Percentiles rank a stretch among this genome's conserved stretches.
These are phyloP conservation scores for Crataegus laevigata DNA, from an alignment of 306 rosid genomes.

Conservation along the genomic window DNA sequence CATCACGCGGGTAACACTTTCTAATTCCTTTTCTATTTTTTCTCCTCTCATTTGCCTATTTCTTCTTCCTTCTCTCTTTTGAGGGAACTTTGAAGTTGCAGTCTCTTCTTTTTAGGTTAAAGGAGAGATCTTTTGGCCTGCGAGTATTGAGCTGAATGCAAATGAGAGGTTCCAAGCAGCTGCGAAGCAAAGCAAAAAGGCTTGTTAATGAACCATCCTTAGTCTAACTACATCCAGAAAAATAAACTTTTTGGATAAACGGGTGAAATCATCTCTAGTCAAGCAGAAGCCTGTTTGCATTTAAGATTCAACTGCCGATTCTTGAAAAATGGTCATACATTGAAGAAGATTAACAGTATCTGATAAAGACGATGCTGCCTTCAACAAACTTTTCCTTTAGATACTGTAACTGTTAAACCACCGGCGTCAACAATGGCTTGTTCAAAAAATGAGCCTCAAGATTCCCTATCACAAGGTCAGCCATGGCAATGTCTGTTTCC, in stretches of 20 bases:
- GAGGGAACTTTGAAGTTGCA: not conserved
- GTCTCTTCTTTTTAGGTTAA: not conserved
- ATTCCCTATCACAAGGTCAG: conserved; percentile 65
- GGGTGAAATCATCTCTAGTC: not conserved
- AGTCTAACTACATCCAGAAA: not conserved
- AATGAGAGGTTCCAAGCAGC: not conserved
- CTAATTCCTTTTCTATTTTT: not conserved
- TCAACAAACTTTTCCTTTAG: not conserved
- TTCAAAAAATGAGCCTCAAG: conserved; percentile 72
- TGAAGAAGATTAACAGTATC: not conserved
- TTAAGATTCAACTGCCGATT: not conserved
- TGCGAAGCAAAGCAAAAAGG: not conserved
- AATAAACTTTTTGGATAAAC: not conserved
- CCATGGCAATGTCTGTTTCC: conserved; percentile 69
- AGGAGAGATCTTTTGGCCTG: not conserved
- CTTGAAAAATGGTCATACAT: not conserved
- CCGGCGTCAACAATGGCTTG: conserved; percentile 60
- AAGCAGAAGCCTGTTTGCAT: not conserved
- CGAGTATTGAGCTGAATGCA: not conserved
- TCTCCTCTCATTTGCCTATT: not conserved
- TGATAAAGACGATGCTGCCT: not conserved
- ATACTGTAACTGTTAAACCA: conserved; percentile 21
- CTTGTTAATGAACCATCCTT: not conserved
- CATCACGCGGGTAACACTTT: too few species aligned
- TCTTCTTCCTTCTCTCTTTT: too few species aligned